phyloP scores from a whole-genome alignment of 768 basidiomycete species.

The Calocybe gangraenosa region DNA sequence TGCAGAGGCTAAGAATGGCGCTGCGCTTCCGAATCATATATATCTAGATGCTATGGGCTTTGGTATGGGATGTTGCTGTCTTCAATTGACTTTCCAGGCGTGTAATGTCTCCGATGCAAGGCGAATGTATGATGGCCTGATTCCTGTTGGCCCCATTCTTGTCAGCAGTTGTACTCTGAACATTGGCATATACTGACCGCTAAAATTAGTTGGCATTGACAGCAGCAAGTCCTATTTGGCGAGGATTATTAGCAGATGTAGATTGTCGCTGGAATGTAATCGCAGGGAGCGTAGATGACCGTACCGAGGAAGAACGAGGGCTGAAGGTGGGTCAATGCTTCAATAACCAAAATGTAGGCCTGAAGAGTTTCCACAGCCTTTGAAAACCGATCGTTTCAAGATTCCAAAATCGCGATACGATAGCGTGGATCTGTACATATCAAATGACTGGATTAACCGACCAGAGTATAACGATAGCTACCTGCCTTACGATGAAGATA shows the following conservation, averaged over 20 bases:
- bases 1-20: slow-evolving; percentile 84
- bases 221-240: slow-evolving; percentile 92
- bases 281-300: slow-evolving; percentile 96
- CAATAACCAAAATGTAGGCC: too few species aligned
- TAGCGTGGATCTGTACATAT: slow-evolving; percentile 92
- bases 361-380: slow-evolving; percentile 45
- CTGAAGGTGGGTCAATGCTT: slow-evolving; percentile 49
- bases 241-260: slow-evolving; percentile 93
- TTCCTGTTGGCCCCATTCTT: slow-evolving; percentile 94
- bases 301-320: slow-evolving; percentile 93
- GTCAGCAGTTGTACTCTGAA: slow-evolving; percentile 39
- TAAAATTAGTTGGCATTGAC: slow-evolving; percentile 77
- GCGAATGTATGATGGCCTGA: slow-evolving; percentile 92
- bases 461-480: slow-evolving; percentile 92
- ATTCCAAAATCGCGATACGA: slow-evolving; percentile 99
- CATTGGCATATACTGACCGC: slow-evolving; percentile 7
- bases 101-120: slow-evolving; percentile 92
- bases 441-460: slow-evolving; percentile 79
- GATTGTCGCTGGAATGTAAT: slow-evolving; percentile 99
- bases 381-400: slow-evolving; percentile 65
- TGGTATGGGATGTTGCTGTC: slow-evolving; percentile 98
- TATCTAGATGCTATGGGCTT: slow-evolving; percentile 99
- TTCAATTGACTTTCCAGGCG: slow-evolving; percentile 97
- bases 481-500: slow-evolving; percentile 71
- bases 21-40: slow-evolving; percentile 86